Evolutionary conservation across 1,284 basidiomycete genomes (phyloP).

Genomic region (Boletus sp.): DNA sequence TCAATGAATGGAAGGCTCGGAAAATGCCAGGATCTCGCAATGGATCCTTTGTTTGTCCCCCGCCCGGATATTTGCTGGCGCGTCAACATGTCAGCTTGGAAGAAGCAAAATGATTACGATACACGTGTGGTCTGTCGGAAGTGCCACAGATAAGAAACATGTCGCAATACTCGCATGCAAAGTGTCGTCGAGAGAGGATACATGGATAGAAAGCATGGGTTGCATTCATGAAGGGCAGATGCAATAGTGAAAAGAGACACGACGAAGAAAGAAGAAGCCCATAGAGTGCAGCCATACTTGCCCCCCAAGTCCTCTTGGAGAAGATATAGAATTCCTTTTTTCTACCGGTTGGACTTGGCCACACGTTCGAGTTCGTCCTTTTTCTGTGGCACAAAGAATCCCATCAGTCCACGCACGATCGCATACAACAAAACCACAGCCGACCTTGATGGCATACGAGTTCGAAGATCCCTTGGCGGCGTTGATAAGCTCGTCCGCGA

Average conservation of each 20-base stretch:
- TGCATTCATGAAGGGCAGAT: slow-evolving; percentile 26
- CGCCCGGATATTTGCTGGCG: background rate
- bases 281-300: slow-evolving; percentile 23
- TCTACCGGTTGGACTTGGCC: slow-evolving; percentile 98
- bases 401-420: background rate
- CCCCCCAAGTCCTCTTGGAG: slow-evolving; percentile 10
- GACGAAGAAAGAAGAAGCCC: slow-evolving; percentile 20
- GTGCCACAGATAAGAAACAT: slow-evolving; percentile 7
- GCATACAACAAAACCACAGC: slow-evolving; percentile 12
- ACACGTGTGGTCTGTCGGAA: background rate
- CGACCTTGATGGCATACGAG: slow-evolving; percentile 98
- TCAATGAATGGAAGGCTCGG: slow-evolving; percentile 18
- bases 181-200: slow-evolving; percentile 14
- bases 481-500: slow-evolving; percentile 99
- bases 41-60: slow-evolving; percentile 1
- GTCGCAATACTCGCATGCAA: slow-evolving; percentile 7
- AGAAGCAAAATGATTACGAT: slow-evolving; percentile 6
- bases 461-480: slow-evolving; percentile 99
- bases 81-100: background rate
- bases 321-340: background rate
- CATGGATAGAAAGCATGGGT: slow-evolving; percentile 23
- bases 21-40: slow-evolving; percentile 15
- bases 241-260: slow-evolving; percentile 7
- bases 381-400: slow-evolving; percentile 51
- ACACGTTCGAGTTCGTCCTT: slow-evolving; percentile 98